phyloP scores from a whole-genome alignment of 1,284 basidiomycete genomes.

The Heliocybe sulcata region DNA sequence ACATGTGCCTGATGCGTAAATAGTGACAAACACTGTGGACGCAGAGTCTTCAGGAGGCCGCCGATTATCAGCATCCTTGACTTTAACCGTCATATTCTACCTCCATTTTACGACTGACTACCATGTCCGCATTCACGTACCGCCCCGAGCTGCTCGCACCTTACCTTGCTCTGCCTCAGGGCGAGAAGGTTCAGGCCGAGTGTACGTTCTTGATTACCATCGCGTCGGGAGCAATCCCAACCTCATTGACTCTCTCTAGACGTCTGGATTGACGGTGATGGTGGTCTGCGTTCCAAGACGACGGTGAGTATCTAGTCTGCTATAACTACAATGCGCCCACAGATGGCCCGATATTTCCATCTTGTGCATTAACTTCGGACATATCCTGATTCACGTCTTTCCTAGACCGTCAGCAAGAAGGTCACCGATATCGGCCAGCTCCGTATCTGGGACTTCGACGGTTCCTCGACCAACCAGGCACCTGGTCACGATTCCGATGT shows the following conservation, averaged over 20 bases:
- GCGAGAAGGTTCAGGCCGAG: constrained; percentile 87
- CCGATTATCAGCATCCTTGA: constrained; percentile 9
- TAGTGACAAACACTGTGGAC: background rate
- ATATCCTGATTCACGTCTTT: background rate
- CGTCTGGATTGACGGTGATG: constrained; percentile 94
- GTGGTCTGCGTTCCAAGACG: constrained; percentile 91
- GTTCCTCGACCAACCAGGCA: constrained; percentile 95
- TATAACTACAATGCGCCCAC: background rate
- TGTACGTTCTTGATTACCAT: constrained; percentile 43
- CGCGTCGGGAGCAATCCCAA: constrained; percentile 13
- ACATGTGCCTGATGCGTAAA: background rate
- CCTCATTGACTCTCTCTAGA: constrained; percentile 40
- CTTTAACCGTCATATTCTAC: constrained; percentile 13
- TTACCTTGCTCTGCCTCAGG: constrained; percentile 82
- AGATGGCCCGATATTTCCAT: background rate
- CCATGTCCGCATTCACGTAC: constrained; percentile 37
- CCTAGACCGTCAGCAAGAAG: constrained; percentile 75
- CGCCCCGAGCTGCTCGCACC: constrained; percentile 81
- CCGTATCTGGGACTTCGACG: constrained; percentile 99
- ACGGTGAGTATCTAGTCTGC: constrained; percentile 45
- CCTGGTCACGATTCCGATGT: constrained; percentile 95
- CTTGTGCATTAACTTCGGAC: background rate
- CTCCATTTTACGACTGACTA: constrained; percentile 5
- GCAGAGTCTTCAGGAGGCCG: background rate
- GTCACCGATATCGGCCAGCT: constrained; percentile 83